Evolutionary conservation across 176 grass and related monocot species (phyloP), one percentile per base, ranked within the genome.

Genomic region (Oropetium thomaeum): DNA sequence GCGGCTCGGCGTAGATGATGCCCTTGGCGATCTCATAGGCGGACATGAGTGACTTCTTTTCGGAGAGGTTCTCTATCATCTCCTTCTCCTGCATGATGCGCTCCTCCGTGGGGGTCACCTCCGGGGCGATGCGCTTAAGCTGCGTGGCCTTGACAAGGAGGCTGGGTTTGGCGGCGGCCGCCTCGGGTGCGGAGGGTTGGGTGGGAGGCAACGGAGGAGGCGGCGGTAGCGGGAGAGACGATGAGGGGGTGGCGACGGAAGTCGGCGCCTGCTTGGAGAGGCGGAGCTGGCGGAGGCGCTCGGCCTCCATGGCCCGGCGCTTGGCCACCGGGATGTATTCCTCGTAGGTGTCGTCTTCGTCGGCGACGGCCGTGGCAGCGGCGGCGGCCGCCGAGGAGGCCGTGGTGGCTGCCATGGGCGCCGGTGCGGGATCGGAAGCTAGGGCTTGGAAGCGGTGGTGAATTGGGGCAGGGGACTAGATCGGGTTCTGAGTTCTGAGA

Each of bases 11-110:
- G 84, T 93, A 93, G 39, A 82, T 68, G 62, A 93, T 93, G 60
- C 90, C 90, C 87, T 93, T 93, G 43, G 90, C 87, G 15, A 89
- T 72, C 83, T 93, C 90, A 6, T 84, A 84, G 33, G 89, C 90
- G 5, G 90, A 89, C 87, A 87, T 87, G 34, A 93, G 83, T 20
- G 87, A 81, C 61, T 87, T 93, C 47, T 74, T 79, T 30, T 92
- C 85, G 2, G 89, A 88, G 10, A 92, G 74, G 35, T 92, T 82
- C 38, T 92, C 89, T 33, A 92, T 82, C 81, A 92, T 81, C 73
- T 93, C 87, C 76, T 76, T 76, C 83, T 93, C 90, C 72, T 78
- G 87, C 44, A 31, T 73, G 32, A 89, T 57, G 10, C 62, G 66
- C 77, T 88, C 68, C 76, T 88, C 85, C 4, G 85, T 85, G 5